phyloP scores from a whole-genome alignment of 768 basidiomycete species.

The Boletus fagicola region DNA sequence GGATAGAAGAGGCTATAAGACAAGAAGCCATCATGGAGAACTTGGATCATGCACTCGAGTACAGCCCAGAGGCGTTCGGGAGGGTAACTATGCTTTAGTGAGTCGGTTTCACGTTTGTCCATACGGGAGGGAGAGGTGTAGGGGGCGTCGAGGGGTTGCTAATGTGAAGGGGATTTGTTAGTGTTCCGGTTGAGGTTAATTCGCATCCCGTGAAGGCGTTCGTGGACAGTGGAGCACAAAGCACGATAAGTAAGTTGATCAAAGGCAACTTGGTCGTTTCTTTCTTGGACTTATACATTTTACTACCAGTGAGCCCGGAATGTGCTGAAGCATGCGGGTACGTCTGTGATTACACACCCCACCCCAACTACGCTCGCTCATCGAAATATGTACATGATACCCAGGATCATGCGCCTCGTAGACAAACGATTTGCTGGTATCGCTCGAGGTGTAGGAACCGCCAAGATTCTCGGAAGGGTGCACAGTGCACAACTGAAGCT shows the following conservation, averaged over 20 bases:
- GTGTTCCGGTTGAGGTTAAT: conserved; percentile 92
- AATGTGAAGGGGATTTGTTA: conserved; percentile 30
- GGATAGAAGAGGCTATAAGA: conserved; percentile 91
- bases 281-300: background rate
- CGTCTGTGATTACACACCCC: conserved; percentile 24
- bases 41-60: conserved; percentile 90
- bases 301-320: conserved; percentile 75
- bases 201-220: conserved; percentile 90
- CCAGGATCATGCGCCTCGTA: conserved; percentile 87
- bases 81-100: conserved; percentile 96
- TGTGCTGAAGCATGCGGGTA: conserved; percentile 90
- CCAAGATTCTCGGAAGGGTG: conserved; percentile 89
- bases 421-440: conserved; percentile 87
- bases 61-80: conserved; percentile 90
- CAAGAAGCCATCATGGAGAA: conserved; percentile 91
- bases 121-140: background rate
- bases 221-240: conserved; percentile 87
- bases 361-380: background rate
- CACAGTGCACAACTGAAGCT: conserved; percentile 93
- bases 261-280: background rate
- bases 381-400: background rate
- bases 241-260: too few relatives aligned
- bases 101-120: conserved; percentile 32
- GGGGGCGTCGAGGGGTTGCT: conserved; percentile 8
- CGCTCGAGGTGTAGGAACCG: conserved; percentile 92